phyloP scores from a whole-genome alignment of 495 filamentous ascomycete species.

The Penicillium salamii region DNA sequence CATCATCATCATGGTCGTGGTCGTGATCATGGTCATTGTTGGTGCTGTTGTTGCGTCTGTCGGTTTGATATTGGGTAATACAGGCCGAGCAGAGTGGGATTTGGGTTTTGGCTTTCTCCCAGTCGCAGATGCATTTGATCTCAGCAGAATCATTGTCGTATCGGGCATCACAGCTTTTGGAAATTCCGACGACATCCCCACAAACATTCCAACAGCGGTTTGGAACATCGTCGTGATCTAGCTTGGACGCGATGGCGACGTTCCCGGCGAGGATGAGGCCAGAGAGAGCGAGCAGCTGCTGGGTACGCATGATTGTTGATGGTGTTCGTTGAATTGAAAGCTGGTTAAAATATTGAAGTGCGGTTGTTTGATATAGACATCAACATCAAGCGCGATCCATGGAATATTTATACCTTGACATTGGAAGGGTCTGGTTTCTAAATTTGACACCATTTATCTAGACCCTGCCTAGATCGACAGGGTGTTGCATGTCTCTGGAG shows the following conservation, averaged over 20 bases:
- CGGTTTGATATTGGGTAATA: constrained; percentile 26
- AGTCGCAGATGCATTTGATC: constrained; percentile 33
- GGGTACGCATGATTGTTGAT: constrained; percentile 24
- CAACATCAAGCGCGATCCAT: not conserved
- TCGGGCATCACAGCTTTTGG: constrained; percentile 24
- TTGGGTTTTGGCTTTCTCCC: constrained; percentile 21
- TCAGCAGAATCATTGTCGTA: constrained; percentile 30
- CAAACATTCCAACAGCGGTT: constrained; percentile 30
- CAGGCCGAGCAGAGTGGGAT: constrained; percentile 39
- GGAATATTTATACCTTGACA: constrained; percentile 15
- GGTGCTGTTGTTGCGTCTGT: constrained; percentile 9
- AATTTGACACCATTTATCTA: constrained; percentile 5
- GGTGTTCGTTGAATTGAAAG: not conserved
- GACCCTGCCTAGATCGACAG: constrained; percentile 10
- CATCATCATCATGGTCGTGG: constrained; percentile 9
- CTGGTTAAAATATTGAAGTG: not conserved
- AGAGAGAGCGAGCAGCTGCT: constrained; percentile 24
- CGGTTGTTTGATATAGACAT: not conserved
- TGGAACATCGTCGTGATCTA: constrained; percentile 34
- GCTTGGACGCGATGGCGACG: constrained; percentile 24
- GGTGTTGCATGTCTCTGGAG: not conserved
- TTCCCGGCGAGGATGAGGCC: constrained; percentile 28
- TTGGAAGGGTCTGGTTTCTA: constrained; percentile 11
- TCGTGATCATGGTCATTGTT: constrained; percentile 16
- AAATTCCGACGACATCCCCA: constrained; percentile 23